Percentiles rank a stretch among this genome's conserved stretches.
These are phyloP conservation scores for Kluyveromyces marxianus DNA, from an alignment of 1,139 yeast species.

Conservation along the genomic window DNA sequence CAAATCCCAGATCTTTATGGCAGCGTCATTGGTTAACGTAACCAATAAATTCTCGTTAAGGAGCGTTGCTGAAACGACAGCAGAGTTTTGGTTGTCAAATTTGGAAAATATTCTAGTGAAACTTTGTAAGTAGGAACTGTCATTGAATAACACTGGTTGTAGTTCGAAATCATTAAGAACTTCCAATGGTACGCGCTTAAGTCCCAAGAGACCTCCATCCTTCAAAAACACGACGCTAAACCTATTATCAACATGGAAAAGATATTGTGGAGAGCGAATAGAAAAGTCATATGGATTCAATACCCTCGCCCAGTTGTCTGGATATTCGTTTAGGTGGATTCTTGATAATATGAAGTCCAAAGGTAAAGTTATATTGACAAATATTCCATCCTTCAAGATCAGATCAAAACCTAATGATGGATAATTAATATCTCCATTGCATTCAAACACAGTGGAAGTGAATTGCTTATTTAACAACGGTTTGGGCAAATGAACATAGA, in stretches of 20 bases:
- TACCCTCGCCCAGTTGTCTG: slow-evolving; percentile 47
- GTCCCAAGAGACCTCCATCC: slow-evolving; percentile 64
- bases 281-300: slow-evolving; percentile 73
- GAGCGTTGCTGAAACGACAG: slow-evolving; percentile 20
- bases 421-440: slow-evolving; percentile 10
- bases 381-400: slow-evolving; percentile 29
- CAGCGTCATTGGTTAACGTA: slow-evolving; percentile 24
- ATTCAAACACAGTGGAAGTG: slow-evolving; percentile 16
- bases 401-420: slow-evolving; percentile 12
- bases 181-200: slow-evolving; percentile 31
- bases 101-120: slow-evolving; percentile 28
- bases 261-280: slow-evolving; percentile 50
- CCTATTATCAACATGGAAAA: slow-evolving; percentile 40
- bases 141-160: slow-evolving; percentile 48
- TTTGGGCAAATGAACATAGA: slow-evolving; percentile 22
- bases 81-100: slow-evolving; percentile 13
- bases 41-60: slow-evolving; percentile 20
- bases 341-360: slow-evolving; percentile 22
- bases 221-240: slow-evolving; percentile 49
- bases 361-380: slow-evolving; percentile 30
- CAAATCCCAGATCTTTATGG: slow-evolving; percentile 52
- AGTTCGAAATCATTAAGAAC: slow-evolving; percentile 33
- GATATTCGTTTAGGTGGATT: slow-evolving; percentile 6
- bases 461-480: slow-evolving; percentile 21
- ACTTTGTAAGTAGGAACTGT: slow-evolving; percentile 44